Conservation (phyloP, 768 basidiomycete genomes). For the Obba rivulosa region DNA sequence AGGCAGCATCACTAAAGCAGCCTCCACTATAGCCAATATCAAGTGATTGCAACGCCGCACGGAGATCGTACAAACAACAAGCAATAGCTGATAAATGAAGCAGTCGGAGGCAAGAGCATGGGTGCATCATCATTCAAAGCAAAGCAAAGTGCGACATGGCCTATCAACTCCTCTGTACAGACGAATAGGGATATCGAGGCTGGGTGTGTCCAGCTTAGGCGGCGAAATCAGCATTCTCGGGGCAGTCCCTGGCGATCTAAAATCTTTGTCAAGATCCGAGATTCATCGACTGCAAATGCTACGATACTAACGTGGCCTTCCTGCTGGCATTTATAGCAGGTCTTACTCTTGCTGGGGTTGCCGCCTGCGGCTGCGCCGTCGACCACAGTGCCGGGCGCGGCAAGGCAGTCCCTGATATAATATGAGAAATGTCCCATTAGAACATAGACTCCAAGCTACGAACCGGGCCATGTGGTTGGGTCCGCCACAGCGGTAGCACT, state of each 20-base stretch:
- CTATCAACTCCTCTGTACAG: no score
- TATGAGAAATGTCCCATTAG: conserved; percentile 1
- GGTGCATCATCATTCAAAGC: background rate
- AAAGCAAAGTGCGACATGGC: no score
- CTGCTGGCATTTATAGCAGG: conserved; percentile 85
- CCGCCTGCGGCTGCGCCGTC: conserved; percentile 41
- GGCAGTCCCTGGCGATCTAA: conserved; percentile 31
- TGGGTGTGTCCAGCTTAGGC: conserved; percentile 9
- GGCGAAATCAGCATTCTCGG: conserved; percentile 26
- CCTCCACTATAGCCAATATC: background rate
- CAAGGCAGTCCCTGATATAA: conserved; percentile 68
- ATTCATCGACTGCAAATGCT: background rate
- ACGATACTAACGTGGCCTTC: conserved; percentile 71
- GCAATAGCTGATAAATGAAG: conserved; percentile 7
- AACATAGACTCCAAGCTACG: conserved; percentile 10
- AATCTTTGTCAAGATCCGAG: background rate
- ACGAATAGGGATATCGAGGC: background rate
- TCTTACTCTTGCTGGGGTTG: conserved; percentile 60
- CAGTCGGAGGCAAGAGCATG: background rate
- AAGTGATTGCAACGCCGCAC: background rate
- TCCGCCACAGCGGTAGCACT: conserved; percentile 87
- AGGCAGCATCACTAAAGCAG: no score
- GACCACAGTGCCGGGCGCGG: conserved; percentile 51
- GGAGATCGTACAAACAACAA: background rate
- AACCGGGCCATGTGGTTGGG: conserved; percentile 85